Evolutionary conservation across 306 rosid genomes (phyloP).

Genomic region (Glycine latifolia): DNA sequence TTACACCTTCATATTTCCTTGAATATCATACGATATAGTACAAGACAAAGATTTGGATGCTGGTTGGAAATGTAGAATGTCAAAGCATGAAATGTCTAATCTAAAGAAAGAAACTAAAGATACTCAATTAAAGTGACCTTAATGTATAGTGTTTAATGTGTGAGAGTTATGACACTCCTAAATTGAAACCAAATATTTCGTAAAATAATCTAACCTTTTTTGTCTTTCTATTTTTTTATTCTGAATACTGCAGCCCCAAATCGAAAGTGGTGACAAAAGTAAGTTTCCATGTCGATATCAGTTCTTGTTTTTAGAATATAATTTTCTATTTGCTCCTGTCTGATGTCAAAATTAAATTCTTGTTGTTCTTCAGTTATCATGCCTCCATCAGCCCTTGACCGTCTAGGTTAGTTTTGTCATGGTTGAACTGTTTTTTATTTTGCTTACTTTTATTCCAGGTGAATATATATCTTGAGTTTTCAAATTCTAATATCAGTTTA

Average conservation of each 20-base stretch:
- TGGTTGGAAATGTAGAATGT: not conserved
- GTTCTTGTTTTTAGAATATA: constrained; percentile 34
- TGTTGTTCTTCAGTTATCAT: constrained; percentile 79
- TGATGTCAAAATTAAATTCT: constrained; percentile 37
- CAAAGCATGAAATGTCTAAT: constrained; percentile 33
- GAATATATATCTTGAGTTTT: not conserved
- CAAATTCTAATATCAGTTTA: constrained; percentile 40
- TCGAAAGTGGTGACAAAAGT: constrained; percentile 98
- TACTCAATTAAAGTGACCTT: constrained; percentile 16
- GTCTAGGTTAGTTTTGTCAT: constrained; percentile 79
- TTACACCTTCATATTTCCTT: no score
- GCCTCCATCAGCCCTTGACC: constrained; percentile 99
- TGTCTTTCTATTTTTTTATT: constrained; percentile 1
- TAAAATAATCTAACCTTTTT: constrained; percentile 35
- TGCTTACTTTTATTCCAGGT: not conserved
- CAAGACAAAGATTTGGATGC: no score
- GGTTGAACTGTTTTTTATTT: not conserved
- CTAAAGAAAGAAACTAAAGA: constrained; percentile 21
- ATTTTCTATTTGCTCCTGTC: constrained; percentile 15
- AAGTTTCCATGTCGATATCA: constrained; percentile 51
- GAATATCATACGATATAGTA: no score
- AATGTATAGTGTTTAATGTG: constrained; percentile 27
- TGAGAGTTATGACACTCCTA: constrained; percentile 12
- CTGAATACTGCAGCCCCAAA: constrained; percentile 79
- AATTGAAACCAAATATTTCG: constrained; percentile 25